Evolutionary conservation across 345 rosid genomes (phyloP), one percentile per base, ranked within the genome.

Genomic region (Gossypium turneri): DNA sequence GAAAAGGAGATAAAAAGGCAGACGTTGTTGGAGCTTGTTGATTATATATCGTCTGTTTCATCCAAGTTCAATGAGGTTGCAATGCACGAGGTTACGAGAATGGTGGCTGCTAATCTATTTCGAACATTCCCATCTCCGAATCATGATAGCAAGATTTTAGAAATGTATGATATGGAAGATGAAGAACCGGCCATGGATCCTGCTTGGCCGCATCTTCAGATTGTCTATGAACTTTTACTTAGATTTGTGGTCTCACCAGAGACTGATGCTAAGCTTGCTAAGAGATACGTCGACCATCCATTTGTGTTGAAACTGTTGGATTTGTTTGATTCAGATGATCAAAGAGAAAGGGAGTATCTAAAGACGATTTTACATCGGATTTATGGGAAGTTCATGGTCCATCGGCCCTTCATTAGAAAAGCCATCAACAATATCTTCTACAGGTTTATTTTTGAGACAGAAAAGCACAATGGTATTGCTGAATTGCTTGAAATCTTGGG

Each of bases 1-100:
- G 97, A 91, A 86, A 91, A 91, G 81, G 97, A 91, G 64, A 78
- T 88, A n/a, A 91, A 91, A 80, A 80, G 92, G 77, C 97, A 88
- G 82, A 88, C 90, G 60, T 75, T 91, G 67, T 82, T 87, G 7
- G 97, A 91, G 81, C 88, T 90, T 74, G 94, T 89, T 57, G 97
- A 91, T 81, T 91, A 89, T 55, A 80, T 89, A 3, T 75, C 90
- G 0, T 78, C 89, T 2, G 85, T 84, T 41, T 77, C 84, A 9
- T 38, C 81, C 0, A 89, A 87, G 81, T 83, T 89, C 73, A 89
- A 69, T 61, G 93, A 89, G 67, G 75, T 82, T 5, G 85, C 85
- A 50, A 89, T 87, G 90, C 89, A 84, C 62, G 93, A 87, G 81
- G 83, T 86, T 51, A 83, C 88, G 0, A 83, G 77, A 70, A 79